These are phyloP conservation scores for Ganoderma resinaceum DNA, from an alignment of 1,284 basidiomycete genomes.

Conservation along the genomic window DNA sequence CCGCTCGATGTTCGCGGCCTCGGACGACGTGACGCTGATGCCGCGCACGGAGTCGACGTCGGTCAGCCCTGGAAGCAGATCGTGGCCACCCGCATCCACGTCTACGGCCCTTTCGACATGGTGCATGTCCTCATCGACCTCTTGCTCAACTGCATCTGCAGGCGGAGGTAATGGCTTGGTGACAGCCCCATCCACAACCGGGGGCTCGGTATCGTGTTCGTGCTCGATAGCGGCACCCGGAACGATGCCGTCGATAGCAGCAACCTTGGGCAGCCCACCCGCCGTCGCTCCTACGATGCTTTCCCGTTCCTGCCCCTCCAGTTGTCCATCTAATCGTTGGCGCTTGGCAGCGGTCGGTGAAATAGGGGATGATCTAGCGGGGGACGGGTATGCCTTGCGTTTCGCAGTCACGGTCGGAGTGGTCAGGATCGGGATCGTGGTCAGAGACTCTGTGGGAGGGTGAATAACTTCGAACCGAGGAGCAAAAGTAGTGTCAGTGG, in stretches of 20 bases:
- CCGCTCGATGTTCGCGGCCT: slow-evolving; percentile 16
- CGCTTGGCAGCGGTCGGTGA: slow-evolving; percentile 12
- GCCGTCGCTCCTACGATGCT: background rate
- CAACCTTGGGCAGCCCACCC: background rate
- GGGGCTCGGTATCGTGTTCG: background rate
- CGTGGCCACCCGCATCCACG: background rate
- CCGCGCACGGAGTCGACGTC: slow-evolving; percentile 7
- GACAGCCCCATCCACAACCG: background rate
- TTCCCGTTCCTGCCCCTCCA: background rate
- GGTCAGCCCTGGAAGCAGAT: background rate
- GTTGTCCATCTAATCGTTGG: slow-evolving; percentile 17
- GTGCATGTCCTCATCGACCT: background rate
- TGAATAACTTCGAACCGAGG: slow-evolving; percentile 2
- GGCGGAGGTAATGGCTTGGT: background rate
- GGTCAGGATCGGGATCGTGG: background rate
- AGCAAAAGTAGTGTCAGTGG: no score
- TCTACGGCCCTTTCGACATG: background rate
- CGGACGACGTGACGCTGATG: slow-evolving; percentile 18
- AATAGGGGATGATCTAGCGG: background rate
- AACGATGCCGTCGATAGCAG: background rate
- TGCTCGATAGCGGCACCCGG: background rate
- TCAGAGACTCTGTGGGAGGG: background rate
- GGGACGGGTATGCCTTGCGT: slow-evolving; percentile 11
- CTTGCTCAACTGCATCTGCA: background rate
- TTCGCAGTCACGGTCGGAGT: slow-evolving; percentile 12